Evolutionary conservation across 805 yeast species (phyloP).

Genomic region (Clavispora phyllophila): DNA sequence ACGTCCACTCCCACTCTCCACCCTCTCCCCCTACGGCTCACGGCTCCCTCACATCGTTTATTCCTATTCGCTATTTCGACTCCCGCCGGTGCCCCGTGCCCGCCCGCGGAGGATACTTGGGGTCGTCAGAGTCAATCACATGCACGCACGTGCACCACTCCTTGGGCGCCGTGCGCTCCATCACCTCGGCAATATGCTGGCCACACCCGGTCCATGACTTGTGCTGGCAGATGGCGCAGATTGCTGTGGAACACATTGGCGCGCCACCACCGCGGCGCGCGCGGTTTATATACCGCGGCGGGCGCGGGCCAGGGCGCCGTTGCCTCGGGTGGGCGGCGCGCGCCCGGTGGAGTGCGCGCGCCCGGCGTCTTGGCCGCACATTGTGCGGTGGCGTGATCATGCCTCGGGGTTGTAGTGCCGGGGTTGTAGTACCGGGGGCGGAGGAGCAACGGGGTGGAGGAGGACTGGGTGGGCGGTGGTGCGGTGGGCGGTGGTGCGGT

Average conservation of each 20-base stretch:
- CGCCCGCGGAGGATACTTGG: conserved; percentile 52
- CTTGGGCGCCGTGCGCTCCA: conserved; percentile 44
- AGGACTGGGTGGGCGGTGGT: too few species aligned
- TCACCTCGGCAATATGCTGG: conserved; percentile 47
- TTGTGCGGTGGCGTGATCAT: too few species aligned
- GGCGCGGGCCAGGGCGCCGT: not conserved
- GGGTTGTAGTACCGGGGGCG: too few species aligned
- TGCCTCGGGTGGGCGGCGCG: not conserved
- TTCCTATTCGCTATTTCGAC: not conserved
- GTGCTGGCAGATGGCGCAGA: conserved; percentile 40
- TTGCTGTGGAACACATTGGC: conserved; percentile 32
- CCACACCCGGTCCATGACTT: conserved; percentile 68
- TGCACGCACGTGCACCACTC: conserved; percentile 55
- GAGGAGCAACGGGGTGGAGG: too few species aligned
- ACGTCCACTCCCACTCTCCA: not conserved
- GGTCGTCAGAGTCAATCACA: conserved; percentile 33
- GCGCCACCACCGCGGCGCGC: not conserved
- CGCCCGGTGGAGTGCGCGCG: not conserved
- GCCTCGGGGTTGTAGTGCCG: too few species aligned
- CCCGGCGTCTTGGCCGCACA: too few species aligned
- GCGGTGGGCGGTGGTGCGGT: too few species aligned
- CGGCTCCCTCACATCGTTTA: not conserved
- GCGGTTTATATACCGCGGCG: not conserved
- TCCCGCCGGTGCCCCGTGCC: conserved; percentile 42
- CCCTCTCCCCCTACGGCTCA: not conserved